Evolutionary conservation across 140 eudicot species (phyloP), one percentile per base, ranked within the genome.

Genomic region (Erigeron philadelphicus): DNA sequence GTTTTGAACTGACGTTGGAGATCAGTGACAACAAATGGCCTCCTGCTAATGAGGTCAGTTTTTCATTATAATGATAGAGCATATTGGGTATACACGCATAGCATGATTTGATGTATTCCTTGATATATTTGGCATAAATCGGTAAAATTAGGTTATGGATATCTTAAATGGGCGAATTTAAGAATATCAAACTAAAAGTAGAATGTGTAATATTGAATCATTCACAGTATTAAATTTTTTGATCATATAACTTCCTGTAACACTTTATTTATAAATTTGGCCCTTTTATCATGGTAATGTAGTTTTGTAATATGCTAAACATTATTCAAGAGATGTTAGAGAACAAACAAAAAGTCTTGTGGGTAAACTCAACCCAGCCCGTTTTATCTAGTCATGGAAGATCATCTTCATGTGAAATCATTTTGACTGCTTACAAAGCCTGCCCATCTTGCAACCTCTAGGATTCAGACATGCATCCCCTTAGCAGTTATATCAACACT

Each of bases 21-120:
- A 81, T 93, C 48, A 86, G 94, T 81, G 96, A 89, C 80, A 60
- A 93, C 74, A 93, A 93, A 79, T 93, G 98, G 98, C 98, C 95
- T 67, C 83, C 87, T 80, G 87, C 95, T 54, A 76, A 78, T 69
- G 95, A 93, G 98, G 98, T 89, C 56, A 75, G 79, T 61, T 55
- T 25, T 74, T 43, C 61, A 18, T 72, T 64, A 47, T 40, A 38
- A 5, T 61, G 40, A 41, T 12, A 13, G 48, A 38, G 44, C 13
- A 55, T 9, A 55, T 9, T 2, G 21, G 25, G 2, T 48, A 11
- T 48, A 11, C 16, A 48, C 12, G 7, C 16, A 6, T 50, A 50
- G 21, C 21, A 4, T n/a, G 16, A 13, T 50, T 50, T 50, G 57
- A n/a, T 50, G 6, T 46, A 10, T 46, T 46, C 9, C 12, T 21